Percentiles rank a stretch among this genome's conserved stretches.
Evolutionary conservation across 176 grass and related monocot genomes (phyloP).

Genomic region (Eleusine indica): DNA sequence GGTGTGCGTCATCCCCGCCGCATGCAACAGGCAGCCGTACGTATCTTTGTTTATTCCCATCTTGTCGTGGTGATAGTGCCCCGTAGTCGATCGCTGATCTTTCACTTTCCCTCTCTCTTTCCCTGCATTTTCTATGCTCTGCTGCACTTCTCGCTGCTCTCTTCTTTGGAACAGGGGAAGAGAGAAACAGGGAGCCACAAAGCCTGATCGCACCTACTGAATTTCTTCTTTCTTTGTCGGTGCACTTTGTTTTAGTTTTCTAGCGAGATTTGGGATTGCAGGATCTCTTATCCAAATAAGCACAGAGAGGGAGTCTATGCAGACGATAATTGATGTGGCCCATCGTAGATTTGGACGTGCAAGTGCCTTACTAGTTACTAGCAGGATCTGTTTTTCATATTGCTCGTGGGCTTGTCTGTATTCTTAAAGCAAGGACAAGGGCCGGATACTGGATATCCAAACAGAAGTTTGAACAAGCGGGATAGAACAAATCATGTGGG

Average conservation of each 20-base stretch:
- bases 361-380: too few relatives aligned
- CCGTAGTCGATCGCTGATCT: not conserved
- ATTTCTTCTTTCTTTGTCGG: not conserved
- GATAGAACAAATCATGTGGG: not conserved
- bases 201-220: not conserved
- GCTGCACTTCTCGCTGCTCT: not conserved
- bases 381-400: not conserved
- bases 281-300: not conserved
- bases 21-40: not conserved
- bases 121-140: not conserved
- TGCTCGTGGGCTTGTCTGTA: not conserved
- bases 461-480: not conserved
- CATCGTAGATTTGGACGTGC: not conserved
- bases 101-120: not conserved
- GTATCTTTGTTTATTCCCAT: conserved; percentile 26
- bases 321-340: not conserved
- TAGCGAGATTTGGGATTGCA: not conserved
- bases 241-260: not conserved
- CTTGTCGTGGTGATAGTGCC: not conserved
- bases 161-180: not conserved
- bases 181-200: conserved; percentile 5
- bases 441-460: not conserved
- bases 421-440: not conserved
- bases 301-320: not conserved
- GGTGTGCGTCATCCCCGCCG: not conserved